Percentiles rank a stretch among this genome's conserved stretches.
phyloP scores from a whole-genome alignment of 352 stramenopile genomes.

The Hyaloperonospora brassicae region DNA sequence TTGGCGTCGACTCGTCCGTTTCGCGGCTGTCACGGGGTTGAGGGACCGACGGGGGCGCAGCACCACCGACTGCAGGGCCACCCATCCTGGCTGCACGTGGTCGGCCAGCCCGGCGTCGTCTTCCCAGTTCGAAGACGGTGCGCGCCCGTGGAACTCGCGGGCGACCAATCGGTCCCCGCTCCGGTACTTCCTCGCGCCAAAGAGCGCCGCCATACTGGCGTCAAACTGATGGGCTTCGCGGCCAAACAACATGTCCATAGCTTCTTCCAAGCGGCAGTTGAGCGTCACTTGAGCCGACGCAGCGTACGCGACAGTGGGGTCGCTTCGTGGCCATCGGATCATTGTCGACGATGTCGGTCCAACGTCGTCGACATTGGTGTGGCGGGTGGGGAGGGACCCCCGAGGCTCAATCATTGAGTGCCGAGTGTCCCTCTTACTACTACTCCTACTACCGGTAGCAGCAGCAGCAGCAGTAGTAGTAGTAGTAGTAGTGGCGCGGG shows the following conservation, averaged over 20 bases:
- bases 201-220: slow-evolving; percentile 49
- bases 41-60: slow-evolving; percentile 32
- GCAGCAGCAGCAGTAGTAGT: no score
- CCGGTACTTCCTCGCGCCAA: slow-evolving; percentile 44
- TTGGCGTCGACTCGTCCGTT: slow-evolving; percentile 32
- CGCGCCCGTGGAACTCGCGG: slow-evolving; percentile 20
- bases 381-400: slow-evolving; percentile 13
- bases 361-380: slow-evolving; percentile 10
- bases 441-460: no score
- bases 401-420: slow-evolving; percentile 29
- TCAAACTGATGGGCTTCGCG: slow-evolving; percentile 45
- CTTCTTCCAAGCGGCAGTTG: slow-evolving; percentile 44
- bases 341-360: slow-evolving; percentile 16
- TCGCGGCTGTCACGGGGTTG: slow-evolving; percentile 26
- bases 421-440: slow-evolving; percentile 2
- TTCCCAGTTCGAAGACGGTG: slow-evolving; percentile 11
- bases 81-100: slow-evolving; percentile 24
- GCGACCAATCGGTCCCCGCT: slow-evolving; percentile 44
- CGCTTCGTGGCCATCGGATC: slow-evolving; percentile 34
- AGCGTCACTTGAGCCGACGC: slow-evolving; percentile 48
- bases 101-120: slow-evolving; percentile 21
- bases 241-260: slow-evolving; percentile 56
- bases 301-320: slow-evolving; percentile 43
- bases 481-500: neutral
- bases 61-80: slow-evolving; percentile 45